Evolutionary conservation across 352 stramenopile species (phyloP).

Genomic region (Globisporangium megalacanthum): DNA sequence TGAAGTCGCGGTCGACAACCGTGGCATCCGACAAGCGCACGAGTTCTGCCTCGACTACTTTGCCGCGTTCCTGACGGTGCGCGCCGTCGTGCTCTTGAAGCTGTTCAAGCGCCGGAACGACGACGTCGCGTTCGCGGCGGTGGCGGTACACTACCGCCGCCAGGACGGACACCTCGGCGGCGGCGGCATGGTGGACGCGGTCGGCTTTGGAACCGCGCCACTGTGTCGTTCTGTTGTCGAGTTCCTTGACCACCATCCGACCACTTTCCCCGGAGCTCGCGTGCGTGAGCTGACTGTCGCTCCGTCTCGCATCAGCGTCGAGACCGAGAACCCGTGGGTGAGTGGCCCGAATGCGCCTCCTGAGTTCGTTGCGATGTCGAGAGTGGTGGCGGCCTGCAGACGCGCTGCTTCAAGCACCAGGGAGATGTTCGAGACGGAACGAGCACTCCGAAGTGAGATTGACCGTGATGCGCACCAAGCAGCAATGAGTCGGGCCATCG

Average conservation of each 20-base stretch:
- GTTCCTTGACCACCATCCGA: no score
- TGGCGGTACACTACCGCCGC: neutral
- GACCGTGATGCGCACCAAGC: neutral
- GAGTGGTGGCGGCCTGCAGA: neutral
- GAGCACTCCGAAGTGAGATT: neutral
- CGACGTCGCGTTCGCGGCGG: neutral
- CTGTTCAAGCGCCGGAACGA: neutral
- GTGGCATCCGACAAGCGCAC: neutral
- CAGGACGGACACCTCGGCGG: no score
- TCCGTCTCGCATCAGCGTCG: no score
- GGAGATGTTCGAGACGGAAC: neutral
- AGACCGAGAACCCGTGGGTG: neutral
- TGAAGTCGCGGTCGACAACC: no score
- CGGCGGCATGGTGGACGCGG: neutral
- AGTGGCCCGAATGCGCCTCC: neutral
- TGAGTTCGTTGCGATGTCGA: neutral
- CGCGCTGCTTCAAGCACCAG: neutral
- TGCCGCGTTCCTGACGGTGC: neutral
- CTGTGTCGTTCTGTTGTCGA: neutral
- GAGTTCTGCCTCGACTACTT: neutral
- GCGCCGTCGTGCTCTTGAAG: neutral
- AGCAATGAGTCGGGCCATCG: neutral
- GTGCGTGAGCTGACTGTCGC: neutral
- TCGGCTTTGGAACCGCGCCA: neutral
- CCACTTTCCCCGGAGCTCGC: neutral